These are phyloP conservation scores for Ormosia semicastrata DNA, from an alignment of 306 rosid species.

Conservation along the genomic window DNA sequence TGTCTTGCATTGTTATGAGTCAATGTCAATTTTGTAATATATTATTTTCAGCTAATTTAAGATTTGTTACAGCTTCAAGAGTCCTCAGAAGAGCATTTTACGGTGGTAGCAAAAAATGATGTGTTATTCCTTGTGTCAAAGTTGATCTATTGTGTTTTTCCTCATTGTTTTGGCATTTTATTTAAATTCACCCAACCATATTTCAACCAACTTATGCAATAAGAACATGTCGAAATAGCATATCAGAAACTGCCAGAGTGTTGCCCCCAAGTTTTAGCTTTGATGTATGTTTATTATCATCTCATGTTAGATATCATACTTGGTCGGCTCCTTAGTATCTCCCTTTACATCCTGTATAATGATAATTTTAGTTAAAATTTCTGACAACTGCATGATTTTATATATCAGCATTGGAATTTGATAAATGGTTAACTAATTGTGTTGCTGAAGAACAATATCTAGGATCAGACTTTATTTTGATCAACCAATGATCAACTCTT, in stretches of 20 bases:
- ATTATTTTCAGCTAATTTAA: background rate
- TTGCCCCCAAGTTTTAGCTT: background rate
- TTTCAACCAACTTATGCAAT: background rate
- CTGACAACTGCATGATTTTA: background rate
- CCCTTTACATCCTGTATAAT: background rate
- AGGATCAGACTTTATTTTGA: too few relatives aligned
- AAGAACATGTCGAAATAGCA: background rate
- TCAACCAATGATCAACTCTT: too few relatives aligned
- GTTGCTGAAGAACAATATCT: background rate
- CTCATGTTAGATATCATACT: background rate
- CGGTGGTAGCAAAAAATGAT: background rate
- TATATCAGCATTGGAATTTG: background rate
- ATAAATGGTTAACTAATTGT: background rate
- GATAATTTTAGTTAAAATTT: background rate
- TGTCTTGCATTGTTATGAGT: background rate
- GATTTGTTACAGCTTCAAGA: background rate
- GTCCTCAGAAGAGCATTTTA: background rate
- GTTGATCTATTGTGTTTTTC: background rate
- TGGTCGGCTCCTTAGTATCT: background rate
- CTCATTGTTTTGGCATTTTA: background rate
- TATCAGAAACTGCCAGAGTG: background rate
- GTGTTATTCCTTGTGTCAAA: background rate
- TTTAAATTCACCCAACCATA: background rate
- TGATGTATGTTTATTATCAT: background rate
- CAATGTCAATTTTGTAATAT: background rate